A percentile compares a stretch with the other conserved stretches of the same genome.
Conservation (phyloP, 805 yeast species). For the Saccharomyces paradoxus region DNA sequence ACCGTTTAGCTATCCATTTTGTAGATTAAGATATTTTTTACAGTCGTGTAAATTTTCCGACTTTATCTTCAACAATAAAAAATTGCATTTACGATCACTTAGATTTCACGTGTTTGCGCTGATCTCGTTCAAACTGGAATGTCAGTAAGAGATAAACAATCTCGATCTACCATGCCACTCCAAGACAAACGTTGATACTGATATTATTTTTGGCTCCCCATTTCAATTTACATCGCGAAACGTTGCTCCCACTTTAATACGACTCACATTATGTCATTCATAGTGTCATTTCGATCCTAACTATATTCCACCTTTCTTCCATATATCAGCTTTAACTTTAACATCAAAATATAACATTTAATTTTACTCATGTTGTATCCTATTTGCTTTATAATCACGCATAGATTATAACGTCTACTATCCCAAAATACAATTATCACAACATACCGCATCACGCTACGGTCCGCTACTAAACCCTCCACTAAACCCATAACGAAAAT, state of each 20-base stretch:
- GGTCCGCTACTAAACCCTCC: too few species aligned
- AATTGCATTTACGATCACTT: not conserved
- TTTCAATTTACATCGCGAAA: not conserved
- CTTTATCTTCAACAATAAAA: not conserved
- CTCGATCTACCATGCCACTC: not conserved
- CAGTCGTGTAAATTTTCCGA: not conserved
- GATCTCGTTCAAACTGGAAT: not conserved
- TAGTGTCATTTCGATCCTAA: not conserved
- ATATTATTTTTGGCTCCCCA: not conserved
- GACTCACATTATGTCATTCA: not conserved
- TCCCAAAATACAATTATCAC: too few species aligned
- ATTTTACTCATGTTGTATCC: too few species aligned
- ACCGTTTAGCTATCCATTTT: not conserved
- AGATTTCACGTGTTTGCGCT: not conserved
- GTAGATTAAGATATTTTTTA: not conserved
- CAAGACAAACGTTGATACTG: not conserved
- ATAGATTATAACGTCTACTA: too few species aligned
- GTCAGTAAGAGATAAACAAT: not conserved
- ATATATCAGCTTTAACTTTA: too few species aligned
- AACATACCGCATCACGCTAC: too few species aligned
- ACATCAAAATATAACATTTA: too few species aligned
- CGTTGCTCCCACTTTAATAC: too few species aligned
- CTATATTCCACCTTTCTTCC: too few species aligned
- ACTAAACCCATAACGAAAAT: too few species aligned
- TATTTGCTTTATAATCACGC: too few species aligned